These are phyloP conservation scores for Leccinum variicolor DNA, from an alignment of 768 basidiomycete species.

Conservation along the genomic window DNA sequence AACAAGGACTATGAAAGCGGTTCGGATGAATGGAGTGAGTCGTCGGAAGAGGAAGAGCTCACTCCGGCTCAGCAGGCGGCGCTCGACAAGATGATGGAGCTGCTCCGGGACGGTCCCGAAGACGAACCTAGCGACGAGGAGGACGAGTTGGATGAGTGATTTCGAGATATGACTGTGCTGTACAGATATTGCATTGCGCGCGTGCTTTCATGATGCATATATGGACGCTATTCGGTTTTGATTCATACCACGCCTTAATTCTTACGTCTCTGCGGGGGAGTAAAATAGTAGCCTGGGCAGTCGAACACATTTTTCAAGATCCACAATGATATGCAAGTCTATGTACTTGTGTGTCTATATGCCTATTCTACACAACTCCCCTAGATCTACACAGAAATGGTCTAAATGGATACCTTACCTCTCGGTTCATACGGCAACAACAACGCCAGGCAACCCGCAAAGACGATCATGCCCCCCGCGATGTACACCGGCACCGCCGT, in stretches of 20 bases:
- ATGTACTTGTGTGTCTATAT: background rate
- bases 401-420: conserved; percentile 31
- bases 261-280: too few species aligned
- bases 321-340: background rate
- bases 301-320: background rate
- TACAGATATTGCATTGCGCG: background rate
- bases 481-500: conserved; percentile 73
- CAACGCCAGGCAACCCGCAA: conserved; percentile 56
- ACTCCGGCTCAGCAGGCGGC: conserved; percentile 54
- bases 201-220: too few species aligned
- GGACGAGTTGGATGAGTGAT: conserved; percentile 50
- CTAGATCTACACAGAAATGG: background rate
- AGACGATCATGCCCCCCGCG: conserved; percentile 59
- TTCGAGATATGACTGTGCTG: background rate
- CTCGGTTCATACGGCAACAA: conserved; percentile 67
- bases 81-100: conserved; percentile 61
- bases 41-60: conserved; percentile 44
- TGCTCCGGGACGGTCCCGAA: conserved; percentile 53
- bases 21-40: conserved; percentile 28
- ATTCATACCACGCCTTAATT: too few species aligned
- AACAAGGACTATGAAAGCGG: conserved; percentile 31
- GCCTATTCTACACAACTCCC: background rate
- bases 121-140: conserved; percentile 36
- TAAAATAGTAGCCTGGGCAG: too few species aligned
- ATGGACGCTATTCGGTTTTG: too few species aligned